Conservation (phyloP, 2,329 filamentous ascomycete species). For the Pseudogymnoascus sp. region DNA sequence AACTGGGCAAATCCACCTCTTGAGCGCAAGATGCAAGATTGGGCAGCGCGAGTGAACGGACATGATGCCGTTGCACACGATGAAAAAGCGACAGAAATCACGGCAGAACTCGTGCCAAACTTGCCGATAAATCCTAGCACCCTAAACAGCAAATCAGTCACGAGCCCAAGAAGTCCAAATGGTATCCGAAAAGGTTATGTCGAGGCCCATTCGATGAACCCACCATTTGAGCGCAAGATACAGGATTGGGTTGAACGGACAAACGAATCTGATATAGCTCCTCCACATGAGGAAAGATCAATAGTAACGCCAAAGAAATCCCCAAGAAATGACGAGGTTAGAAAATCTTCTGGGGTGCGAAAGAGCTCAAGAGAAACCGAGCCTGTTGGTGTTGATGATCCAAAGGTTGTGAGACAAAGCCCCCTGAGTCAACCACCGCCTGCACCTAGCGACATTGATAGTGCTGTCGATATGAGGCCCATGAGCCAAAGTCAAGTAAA, state of each 20-base stretch:
- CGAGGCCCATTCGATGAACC: constrained; percentile 44
- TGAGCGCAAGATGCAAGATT: constrained; percentile 53
- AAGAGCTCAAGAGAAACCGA: not conserved
- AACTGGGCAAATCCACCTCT: constrained; percentile 47
- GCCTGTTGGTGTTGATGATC: not conserved
- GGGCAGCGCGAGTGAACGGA: constrained; percentile 35
- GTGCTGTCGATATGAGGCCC: constrained; percentile 8
- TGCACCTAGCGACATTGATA: not conserved
- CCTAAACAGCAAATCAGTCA: constrained; percentile 3
- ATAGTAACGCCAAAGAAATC: not conserved
- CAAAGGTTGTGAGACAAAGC: constrained; percentile 10
- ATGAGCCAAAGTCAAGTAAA: constrained; percentile 16
- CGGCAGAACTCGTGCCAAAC: not conserved
- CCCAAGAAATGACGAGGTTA: not conserved
- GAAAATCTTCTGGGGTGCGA: not conserved
- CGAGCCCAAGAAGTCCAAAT: not conserved
- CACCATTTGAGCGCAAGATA: constrained; percentile 50
- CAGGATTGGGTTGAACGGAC: constrained; percentile 46
- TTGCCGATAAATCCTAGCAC: not conserved
- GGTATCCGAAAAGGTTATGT: constrained; percentile 42
- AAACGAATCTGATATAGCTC: not conserved
- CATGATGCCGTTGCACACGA: not conserved
- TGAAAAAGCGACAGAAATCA: not conserved
- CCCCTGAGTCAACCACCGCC: constrained; percentile 26
- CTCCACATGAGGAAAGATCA: not conserved